Base-by-base conservation (phyloP, 345 rosid genomes). In the Microthlaspi erraticum region DNA sequence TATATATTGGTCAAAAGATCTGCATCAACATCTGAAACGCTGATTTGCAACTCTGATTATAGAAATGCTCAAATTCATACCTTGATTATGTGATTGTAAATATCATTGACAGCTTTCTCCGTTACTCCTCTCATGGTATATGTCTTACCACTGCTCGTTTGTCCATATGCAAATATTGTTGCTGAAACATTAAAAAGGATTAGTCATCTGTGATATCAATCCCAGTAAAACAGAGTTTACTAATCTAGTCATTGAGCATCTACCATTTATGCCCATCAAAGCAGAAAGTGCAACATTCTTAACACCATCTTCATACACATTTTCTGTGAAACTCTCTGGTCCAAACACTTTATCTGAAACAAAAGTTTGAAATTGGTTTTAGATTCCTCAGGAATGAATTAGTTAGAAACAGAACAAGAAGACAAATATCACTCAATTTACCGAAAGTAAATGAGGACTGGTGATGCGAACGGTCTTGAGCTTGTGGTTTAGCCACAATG, bases 61-160 rank as follows among this genome's bases (percentile, higher is more conserved):
- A 51, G 31, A 54, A 34, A 62, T 16, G 36, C 90, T 82, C n/a
- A n/a, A n/a, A n/a, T n/a, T n/a, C n/a, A n/a, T 81, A 92, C 99
- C 48, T 85, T 85, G 49, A 81, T 75, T 66, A 95, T 92, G 81
- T 92, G 99, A 51, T 83, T 77, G 64, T 95, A 95, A 66, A 95
- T 95, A 78, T 95, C 98, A 70, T 82, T 71, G 51, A 95, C 99
- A 76, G 99, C 99, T 74, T 95, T 95, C 81, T 95, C 97, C 6
- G 99, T 92, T 82, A 92, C 87, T 73, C 99, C 99, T 85, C 98
- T 83, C 99, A 92, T 95, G 1, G 98, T 95, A 51, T 76, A 92
- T 60, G 98, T 95, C 83, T 95, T 95, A 39, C 99, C 99, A 72
- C 99, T 92, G 82, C 99, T 95, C 16, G 99, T 95, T 85, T 92